Evolutionary conservation across 2,329 filamentous ascomycete species (phyloP).

Genomic region (Colletotrichum theobromicola): DNA sequence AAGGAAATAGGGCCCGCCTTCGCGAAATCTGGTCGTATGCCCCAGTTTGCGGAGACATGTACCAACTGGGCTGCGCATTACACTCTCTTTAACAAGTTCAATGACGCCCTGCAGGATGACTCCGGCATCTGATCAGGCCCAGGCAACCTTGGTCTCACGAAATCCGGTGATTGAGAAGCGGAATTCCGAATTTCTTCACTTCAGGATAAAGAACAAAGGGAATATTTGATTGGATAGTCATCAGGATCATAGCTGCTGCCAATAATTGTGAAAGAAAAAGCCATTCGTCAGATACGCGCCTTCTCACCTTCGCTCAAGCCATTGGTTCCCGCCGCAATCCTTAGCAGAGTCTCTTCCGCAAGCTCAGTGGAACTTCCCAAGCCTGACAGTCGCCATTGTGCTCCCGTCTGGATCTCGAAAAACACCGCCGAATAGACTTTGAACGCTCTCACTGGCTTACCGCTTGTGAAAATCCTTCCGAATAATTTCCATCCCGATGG

Average conservation of each 20-base stretch:
- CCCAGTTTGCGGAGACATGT: too few species aligned
- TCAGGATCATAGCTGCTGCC: background rate
- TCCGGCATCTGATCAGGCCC: too few species aligned
- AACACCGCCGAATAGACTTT: constrained; percentile 36
- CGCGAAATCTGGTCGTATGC: too few species aligned
- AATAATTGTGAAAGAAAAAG: background rate
- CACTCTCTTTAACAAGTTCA: background rate
- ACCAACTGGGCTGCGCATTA: background rate
- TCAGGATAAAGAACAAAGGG: background rate
- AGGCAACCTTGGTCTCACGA: too few species aligned
- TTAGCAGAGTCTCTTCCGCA: constrained; percentile 35
- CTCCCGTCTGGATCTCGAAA: constrained; percentile 37
- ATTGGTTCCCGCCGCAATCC: constrained; percentile 27
- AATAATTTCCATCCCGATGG: constrained; percentile 34
- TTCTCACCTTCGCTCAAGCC: constrained; percentile 30
- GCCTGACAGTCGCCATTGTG: constrained; percentile 40
- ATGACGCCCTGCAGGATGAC: background rate
- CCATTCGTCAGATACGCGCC: background rate
- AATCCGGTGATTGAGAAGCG: too few species aligned
- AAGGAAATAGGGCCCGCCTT: background rate
- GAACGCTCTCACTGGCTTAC: constrained; percentile 29
- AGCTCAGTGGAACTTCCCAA: constrained; percentile 32
- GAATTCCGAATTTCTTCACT: too few species aligned
- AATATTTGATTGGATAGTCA: background rate
- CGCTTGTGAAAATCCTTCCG: constrained; percentile 26